Conservation (phyloP, 163 green algal species). For the Chlorella variabilis region DNA sequence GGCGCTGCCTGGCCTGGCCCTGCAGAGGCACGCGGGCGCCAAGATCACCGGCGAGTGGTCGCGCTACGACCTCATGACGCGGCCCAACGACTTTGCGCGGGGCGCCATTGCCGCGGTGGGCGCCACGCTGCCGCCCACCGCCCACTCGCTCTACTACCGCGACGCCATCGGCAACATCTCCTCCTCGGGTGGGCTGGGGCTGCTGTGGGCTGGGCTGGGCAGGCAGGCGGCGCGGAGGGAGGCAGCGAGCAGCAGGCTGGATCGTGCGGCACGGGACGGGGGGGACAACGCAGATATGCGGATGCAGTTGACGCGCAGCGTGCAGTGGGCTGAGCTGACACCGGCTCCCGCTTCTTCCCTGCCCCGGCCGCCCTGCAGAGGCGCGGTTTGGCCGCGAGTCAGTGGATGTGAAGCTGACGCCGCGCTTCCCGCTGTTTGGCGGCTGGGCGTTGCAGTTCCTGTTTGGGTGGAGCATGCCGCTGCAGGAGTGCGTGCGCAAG, state of each 20-base stretch:
- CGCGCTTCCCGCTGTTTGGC: slow-evolving; percentile 88
- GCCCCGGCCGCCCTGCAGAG: too few relatives aligned
- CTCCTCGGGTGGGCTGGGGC: slow-evolving; percentile 54
- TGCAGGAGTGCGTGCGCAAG: slow-evolving; percentile 52
- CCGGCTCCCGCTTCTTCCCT: too few relatives aligned
- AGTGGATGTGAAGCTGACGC: slow-evolving; percentile 63
- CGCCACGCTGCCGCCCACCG: slow-evolving; percentile 65
- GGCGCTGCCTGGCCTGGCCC: neutral
- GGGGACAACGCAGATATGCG: too few relatives aligned
- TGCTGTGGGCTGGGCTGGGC: too few relatives aligned
- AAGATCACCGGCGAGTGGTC: slow-evolving; percentile 69
- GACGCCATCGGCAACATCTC: slow-evolving; percentile 95
- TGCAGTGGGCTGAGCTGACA: too few relatives aligned
- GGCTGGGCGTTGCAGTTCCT: slow-evolving; percentile 85
- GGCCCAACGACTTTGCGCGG: neutral
- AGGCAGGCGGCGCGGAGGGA: neutral
- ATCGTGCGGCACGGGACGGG: too few relatives aligned
- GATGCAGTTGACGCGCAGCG: too few relatives aligned
- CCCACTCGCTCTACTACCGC: slow-evolving; percentile 82
- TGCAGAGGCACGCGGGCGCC: slow-evolving; percentile 53
- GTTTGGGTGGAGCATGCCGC: slow-evolving; percentile 83
- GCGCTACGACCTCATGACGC: slow-evolving; percentile 49
- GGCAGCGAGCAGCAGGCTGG: too few relatives aligned
- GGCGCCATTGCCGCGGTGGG: slow-evolving; percentile 18
- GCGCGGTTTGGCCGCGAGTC: neutral